These are phyloP conservation scores for Dioscorea zingiberensis DNA, from an alignment of 106 monocot genomes.

Conservation along the genomic window DNA sequence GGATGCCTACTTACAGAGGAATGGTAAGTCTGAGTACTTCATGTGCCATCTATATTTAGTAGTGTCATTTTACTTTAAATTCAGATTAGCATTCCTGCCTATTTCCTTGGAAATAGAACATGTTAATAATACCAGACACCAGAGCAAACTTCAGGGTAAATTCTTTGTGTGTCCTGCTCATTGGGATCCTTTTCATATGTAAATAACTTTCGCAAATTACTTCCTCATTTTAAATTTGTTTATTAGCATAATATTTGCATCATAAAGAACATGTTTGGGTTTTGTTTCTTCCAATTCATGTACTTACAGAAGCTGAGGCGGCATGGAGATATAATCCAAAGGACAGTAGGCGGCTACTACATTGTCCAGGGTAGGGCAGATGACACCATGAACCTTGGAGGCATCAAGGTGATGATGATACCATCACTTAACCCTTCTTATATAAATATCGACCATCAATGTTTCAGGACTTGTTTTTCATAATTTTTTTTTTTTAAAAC, in stretches of 20 bases:
- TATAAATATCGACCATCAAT: background rate
- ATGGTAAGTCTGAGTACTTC: too few species aligned
- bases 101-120: too few species aligned
- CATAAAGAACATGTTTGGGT: background rate
- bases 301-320: constrained; percentile 56
- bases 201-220: too few species aligned
- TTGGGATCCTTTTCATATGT: too few species aligned
- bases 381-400: constrained; percentile 99
- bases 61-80: too few species aligned
- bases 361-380: constrained; percentile 82
- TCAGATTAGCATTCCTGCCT: too few species aligned
- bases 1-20: constrained; percentile 80
- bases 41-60: too few species aligned
- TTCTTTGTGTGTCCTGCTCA: too few species aligned
- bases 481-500: background rate
- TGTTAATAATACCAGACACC: too few species aligned
- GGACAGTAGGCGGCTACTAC: constrained; percentile 78
- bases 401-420: constrained; percentile 67
- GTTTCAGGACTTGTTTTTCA: background rate
- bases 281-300: background rate
- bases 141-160: too few species aligned
- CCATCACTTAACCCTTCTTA: background rate
- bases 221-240: background rate
- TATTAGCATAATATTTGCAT: background rate
- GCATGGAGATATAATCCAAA: constrained; percentile 88